Percentiles rank a stretch among this genome's conserved stretches.
Conservation (phyloP, 1,139 yeast species). For the Protomyces macrosporus region DNA sequence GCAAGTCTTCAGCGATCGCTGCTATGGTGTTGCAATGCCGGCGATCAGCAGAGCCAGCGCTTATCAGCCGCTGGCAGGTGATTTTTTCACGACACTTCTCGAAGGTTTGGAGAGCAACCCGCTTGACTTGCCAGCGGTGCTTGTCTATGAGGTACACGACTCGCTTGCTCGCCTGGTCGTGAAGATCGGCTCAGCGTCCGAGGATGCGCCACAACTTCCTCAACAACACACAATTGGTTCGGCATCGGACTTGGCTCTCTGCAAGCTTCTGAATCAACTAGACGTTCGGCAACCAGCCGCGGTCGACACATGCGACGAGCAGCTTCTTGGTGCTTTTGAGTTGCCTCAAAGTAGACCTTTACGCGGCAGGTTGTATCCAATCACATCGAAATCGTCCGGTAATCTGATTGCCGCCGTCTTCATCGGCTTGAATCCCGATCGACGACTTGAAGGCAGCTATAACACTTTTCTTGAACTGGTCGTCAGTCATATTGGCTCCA, state of each 20-base stretch:
- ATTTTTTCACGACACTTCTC: background rate
- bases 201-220: background rate
- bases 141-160: background rate
- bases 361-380: background rate
- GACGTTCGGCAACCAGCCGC: background rate
- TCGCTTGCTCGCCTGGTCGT: background rate
- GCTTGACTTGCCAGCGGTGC: background rate
- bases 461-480: background rate
- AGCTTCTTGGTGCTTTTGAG: background rate
- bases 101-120: background rate
- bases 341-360: background rate
- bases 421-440: background rate
- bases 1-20: background rate
- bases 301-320: background rate
- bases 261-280: background rate
- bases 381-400: background rate
- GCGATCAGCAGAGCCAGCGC: background rate
- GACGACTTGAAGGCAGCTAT: background rate
- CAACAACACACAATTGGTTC: background rate
- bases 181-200: background rate
- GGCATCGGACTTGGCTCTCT: background rate
- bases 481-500: background rate
- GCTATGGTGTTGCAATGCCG: background rate
- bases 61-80: background rate
- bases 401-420: background rate